Percentiles rank a stretch among this genome's conserved stretches.
Conservation (phyloP, 345 rosid genomes). For the Populus davidiana region DNA sequence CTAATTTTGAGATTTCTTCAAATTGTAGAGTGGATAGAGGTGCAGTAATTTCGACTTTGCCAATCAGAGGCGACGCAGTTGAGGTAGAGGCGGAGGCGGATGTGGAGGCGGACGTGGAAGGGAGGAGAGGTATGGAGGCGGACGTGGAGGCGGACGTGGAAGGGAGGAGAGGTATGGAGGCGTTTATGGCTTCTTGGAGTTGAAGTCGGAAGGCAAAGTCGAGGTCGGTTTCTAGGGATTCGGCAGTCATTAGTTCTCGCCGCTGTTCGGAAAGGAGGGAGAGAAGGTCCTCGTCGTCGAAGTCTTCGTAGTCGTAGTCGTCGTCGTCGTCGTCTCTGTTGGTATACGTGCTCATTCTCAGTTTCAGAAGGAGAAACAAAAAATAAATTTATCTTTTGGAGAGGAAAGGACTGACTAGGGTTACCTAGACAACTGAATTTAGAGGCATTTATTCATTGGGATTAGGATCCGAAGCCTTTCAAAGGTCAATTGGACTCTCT, state of each 20-base stretch:
- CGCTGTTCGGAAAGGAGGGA: constrained; percentile 9
- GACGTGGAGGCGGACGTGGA: constrained; percentile 10
- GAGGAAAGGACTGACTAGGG: too few species aligned
- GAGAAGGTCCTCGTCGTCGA: background rate
- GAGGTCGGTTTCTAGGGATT: constrained; percentile 43
- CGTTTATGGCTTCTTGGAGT: constrained; percentile 57
- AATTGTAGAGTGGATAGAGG: constrained; percentile 23
- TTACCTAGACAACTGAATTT: too few species aligned
- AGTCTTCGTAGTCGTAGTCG: too few species aligned
- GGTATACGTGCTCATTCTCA: background rate
- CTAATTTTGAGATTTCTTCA: constrained; percentile 41
- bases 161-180: constrained; percentile 35
- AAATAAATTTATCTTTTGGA: too few species aligned
- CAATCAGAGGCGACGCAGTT: background rate
- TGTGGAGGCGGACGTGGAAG: constrained; percentile 10
- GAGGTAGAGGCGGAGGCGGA: background rate
- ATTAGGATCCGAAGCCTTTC: too few species aligned
- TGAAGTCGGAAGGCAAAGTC: constrained; percentile 67
- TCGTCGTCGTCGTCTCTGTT: too few species aligned
- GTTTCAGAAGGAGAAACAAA: background rate
- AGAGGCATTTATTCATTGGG: too few species aligned
- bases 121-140: constrained; percentile 19
- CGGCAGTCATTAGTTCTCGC: constrained; percentile 43
- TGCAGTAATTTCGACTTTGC: background rate
- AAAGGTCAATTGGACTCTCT: too few species aligned